These are phyloP conservation scores for Massarina eburnea DNA, from an alignment of 2,329 filamentous ascomycete species.

Conservation along the genomic window DNA sequence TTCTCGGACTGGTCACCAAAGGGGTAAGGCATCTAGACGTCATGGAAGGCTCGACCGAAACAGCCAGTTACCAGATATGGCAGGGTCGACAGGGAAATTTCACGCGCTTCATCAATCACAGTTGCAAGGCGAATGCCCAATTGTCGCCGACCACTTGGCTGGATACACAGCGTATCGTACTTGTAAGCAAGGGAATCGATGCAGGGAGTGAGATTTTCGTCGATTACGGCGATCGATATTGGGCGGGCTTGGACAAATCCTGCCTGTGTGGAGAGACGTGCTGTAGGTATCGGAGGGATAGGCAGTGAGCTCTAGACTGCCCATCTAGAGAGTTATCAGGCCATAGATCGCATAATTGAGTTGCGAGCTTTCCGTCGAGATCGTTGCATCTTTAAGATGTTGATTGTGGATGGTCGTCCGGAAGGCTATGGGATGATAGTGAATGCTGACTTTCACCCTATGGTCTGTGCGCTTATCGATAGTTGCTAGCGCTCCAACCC, in stretches of 20 bases:
- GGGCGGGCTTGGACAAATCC: constrained; percentile 57
- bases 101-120: constrained; percentile 62
- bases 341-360: no score
- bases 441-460: no score
- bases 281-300: constrained; percentile 48
- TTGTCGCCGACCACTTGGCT: constrained; percentile 61
- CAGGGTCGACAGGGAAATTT: constrained; percentile 60
- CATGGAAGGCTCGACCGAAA: constrained; percentile 55
- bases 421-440: no score
- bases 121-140: constrained; percentile 59
- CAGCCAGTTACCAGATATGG: constrained; percentile 60
- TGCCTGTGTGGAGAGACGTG: constrained; percentile 58
- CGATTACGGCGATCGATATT: constrained; percentile 62
- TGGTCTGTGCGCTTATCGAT: constrained; percentile 22
- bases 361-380: no score
- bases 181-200: constrained; percentile 58
- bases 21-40: constrained; percentile 57
- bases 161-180: constrained; percentile 56
- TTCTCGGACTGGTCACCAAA: constrained; percentile 58
- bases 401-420: no score
- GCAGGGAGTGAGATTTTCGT: constrained; percentile 59
- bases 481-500: constrained; percentile 18
- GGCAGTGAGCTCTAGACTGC: no score
- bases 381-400: no score
- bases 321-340: no score